These are phyloP conservation scores for Eremomyces bilateralis DNA, from an alignment of 495 filamentous ascomycete species.

Conservation along the genomic window DNA sequence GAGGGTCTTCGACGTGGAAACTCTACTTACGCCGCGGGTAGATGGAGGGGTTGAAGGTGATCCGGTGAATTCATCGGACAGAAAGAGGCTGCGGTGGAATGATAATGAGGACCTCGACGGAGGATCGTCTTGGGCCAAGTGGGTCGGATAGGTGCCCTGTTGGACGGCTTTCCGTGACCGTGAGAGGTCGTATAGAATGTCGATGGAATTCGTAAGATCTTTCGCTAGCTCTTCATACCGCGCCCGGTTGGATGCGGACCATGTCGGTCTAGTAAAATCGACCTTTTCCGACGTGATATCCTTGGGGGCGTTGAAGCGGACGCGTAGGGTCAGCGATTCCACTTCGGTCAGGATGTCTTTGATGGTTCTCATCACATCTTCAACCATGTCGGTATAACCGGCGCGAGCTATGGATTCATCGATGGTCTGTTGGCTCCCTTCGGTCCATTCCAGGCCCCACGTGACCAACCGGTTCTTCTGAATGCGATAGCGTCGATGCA, in stretches of 20 bases:
- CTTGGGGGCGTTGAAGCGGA: constrained; percentile 1
- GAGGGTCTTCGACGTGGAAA: too few relatives aligned
- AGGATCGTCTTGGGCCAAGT: constrained; percentile 14
- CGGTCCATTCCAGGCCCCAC: constrained; percentile 86
- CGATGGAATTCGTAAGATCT: constrained; percentile 67
- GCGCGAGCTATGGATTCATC: constrained; percentile 68
- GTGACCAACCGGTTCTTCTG: constrained; percentile 59
- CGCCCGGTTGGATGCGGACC: constrained; percentile 32
- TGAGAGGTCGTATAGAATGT: constrained; percentile 75
- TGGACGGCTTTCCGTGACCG: constrained; percentile 32
- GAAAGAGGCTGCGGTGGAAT: too few relatives aligned
- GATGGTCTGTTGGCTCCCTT: constrained; percentile 46
- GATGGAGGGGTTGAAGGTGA: too few relatives aligned
- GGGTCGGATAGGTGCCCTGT: constrained; percentile 1
- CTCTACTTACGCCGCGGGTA: too few relatives aligned
- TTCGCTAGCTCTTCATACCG: constrained; percentile 47
- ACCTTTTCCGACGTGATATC: constrained; percentile 13
- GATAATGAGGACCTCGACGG: too few relatives aligned
- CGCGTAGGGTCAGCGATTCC: constrained; percentile 36
- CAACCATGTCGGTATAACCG: constrained; percentile 68
- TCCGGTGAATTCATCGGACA: too few relatives aligned
- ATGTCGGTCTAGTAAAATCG: constrained; percentile 16
- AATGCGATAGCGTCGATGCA: constrained; percentile 37
- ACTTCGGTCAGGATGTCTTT: constrained; percentile 72
- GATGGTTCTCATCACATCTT: constrained; percentile 74